Percentiles rank a stretch among this genome's conserved stretches.
Conservation (phyloP, 805 yeast species). For the Henningerozyma blattae region DNA sequence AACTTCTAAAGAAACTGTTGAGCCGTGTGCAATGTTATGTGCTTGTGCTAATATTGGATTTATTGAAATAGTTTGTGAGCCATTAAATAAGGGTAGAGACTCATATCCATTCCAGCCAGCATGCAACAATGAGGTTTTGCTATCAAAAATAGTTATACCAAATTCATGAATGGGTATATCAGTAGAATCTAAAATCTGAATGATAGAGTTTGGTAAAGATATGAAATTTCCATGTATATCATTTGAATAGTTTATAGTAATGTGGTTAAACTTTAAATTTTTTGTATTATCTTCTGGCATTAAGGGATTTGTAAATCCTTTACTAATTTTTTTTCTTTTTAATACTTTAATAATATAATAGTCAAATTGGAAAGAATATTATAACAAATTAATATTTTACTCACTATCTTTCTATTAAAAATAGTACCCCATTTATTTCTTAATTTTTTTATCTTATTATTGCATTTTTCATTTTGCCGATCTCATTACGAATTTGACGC, state of each 20-base stretch:
- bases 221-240: slow-evolving; percentile 19
- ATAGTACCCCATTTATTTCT: too few relatives aligned
- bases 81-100: slow-evolving; percentile 4
- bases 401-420: too few relatives aligned
- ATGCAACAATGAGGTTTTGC: slow-evolving; percentile 1
- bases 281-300: too few relatives aligned
- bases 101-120: slow-evolving; percentile 20
- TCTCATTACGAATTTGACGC: too few relatives aligned
- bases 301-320: neutral
- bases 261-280: neutral
- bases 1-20: slow-evolving; percentile 6
- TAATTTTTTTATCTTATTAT: too few relatives aligned
- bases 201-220: slow-evolving; percentile 15
- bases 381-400: too few relatives aligned
- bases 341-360: neutral
- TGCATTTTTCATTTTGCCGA: too few relatives aligned
- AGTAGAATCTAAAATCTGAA: slow-evolving; percentile 11
- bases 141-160: slow-evolving; percentile 8
- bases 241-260: slow-evolving; percentile 2
- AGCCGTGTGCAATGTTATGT: neutral
- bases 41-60: slow-evolving; percentile 14
- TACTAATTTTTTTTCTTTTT: neutral
- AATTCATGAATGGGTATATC: slow-evolving; percentile 15
- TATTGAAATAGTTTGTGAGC: slow-evolving; percentile 12
- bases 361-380: too few relatives aligned